phyloP scores from a whole-genome alignment of 2,329 filamentous ascomycete species.

The Fusarium irregulare region DNA sequence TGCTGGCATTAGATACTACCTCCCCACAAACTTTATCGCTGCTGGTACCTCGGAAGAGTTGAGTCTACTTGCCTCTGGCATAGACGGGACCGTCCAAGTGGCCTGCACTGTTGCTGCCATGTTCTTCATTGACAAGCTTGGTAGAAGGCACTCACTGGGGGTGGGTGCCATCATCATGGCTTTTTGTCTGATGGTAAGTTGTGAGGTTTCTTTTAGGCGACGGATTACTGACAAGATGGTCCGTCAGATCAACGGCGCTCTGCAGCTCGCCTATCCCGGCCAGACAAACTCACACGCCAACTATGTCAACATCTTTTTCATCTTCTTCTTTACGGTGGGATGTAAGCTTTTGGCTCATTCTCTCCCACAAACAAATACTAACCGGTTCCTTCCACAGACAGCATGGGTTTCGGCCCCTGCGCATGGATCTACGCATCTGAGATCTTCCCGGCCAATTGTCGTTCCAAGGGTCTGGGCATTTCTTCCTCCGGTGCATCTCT shows the following conservation, averaged over 20 bases:
- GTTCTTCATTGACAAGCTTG: slow-evolving; percentile 28
- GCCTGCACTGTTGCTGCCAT: slow-evolving; percentile 22
- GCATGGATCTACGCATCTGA: slow-evolving; percentile 26
- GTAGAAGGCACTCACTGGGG: slow-evolving; percentile 14
- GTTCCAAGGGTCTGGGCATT: slow-evolving; percentile 19
- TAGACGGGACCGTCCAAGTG: slow-evolving; percentile 22
- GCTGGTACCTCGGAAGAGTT: slow-evolving; percentile 18
- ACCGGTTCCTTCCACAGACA: not conserved
- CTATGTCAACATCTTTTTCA: slow-evolving; percentile 23
- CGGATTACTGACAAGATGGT: not conserved
- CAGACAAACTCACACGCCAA: slow-evolving; percentile 18
- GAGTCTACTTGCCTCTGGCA: slow-evolving; percentile 16
- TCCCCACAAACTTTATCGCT: slow-evolving; percentile 15
- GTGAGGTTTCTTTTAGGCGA: accelerated
- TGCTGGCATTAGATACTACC: slow-evolving; percentile 20
- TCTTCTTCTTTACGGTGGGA: slow-evolving; percentile 22
- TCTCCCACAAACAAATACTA: accelerated
- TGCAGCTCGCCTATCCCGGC: slow-evolving; percentile 13
- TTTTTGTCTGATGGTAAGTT: slow-evolving; percentile 21
- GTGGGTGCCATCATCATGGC: slow-evolving; percentile 24
- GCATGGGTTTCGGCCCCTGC: slow-evolving; percentile 20
- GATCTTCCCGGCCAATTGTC: slow-evolving; percentile 25
- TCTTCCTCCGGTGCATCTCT: slow-evolving; percentile 20
- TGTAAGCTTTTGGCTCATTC: not conserved
- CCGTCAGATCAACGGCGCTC: slow-evolving; percentile 9